Conservation (phyloP, 2,329 filamentous ascomycete species). For the Fusarium aywerte region DNA sequence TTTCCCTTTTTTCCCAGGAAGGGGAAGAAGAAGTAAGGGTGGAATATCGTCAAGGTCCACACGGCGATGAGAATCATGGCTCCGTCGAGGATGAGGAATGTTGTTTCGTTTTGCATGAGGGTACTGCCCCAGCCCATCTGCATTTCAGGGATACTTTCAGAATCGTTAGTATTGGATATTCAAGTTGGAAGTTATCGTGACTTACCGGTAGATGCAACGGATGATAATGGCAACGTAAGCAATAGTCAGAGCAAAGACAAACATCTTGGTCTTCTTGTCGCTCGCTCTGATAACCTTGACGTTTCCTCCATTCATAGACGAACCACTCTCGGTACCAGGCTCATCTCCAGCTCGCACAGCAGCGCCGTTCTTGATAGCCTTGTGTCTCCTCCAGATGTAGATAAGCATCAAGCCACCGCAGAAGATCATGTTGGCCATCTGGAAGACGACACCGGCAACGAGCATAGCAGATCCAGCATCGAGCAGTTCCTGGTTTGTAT, state of each 20-base stretch:
- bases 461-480: slow-evolving; percentile 34
- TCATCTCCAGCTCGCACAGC: slow-evolving; percentile 8
- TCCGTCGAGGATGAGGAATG: slow-evolving; percentile 35
- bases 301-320: not conserved
- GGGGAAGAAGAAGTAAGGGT: slow-evolving; percentile 35
- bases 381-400: slow-evolving; percentile 36
- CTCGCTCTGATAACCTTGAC: slow-evolving; percentile 12
- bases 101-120: slow-evolving; percentile 40
- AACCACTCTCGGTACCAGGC: not conserved
- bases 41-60: slow-evolving; percentile 34
- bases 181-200: rapidly evolving
- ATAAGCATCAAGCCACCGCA: slow-evolving; percentile 40
- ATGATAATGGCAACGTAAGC: slow-evolving; percentile 35
- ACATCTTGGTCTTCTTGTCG: slow-evolving; percentile 34
- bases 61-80: slow-evolving; percentile 34
- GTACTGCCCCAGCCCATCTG: slow-evolving; percentile 38
- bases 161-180: not conserved
- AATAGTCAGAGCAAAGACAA: slow-evolving; percentile 18
- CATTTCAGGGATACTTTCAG: slow-evolving; percentile 32
- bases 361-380: slow-evolving; percentile 25
- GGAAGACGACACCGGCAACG: slow-evolving; percentile 40
- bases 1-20: slow-evolving; percentile 20
- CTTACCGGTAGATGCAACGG: slow-evolving; percentile 38
- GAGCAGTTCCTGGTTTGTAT: slow-evolving; percentile 11
- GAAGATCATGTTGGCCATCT: slow-evolving; percentile 42